Percentiles rank a stretch among this genome's conserved stretches.
Conservation (phyloP, 495 filamentous ascomycete genomes). For the Trichoderma reesei region DNA sequence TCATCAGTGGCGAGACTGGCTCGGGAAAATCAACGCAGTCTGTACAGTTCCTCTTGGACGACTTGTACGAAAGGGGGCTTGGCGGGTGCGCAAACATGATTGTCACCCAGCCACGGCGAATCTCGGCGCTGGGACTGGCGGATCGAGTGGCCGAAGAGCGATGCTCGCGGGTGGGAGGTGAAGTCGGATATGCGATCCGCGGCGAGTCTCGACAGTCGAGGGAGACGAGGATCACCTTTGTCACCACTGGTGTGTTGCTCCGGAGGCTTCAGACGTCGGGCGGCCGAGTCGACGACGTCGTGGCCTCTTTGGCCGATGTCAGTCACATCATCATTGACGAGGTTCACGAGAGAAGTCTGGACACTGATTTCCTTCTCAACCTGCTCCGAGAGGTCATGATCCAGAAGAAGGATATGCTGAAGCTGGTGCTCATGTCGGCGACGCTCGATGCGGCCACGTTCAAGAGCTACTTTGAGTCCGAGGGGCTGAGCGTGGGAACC, state of each 20-base stretch:
- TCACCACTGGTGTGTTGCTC: conserved; percentile 93
- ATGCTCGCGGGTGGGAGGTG: conserved; percentile 68
- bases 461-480: conserved; percentile 67
- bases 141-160: conserved; percentile 92
- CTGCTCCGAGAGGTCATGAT: conserved; percentile 77
- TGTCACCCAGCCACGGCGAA: conserved; percentile 89
- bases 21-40: conserved; percentile 96
- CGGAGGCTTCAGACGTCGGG: conserved; percentile 80
- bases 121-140: conserved; percentile 86
- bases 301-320: conserved; percentile 72
- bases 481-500: conserved; percentile 52
- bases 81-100: conserved; percentile 82
- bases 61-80: conserved; percentile 67
- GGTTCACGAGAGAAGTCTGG: conserved; percentile 90
- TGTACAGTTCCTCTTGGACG: conserved; percentile 91
- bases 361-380: conserved; percentile 89
- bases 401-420: conserved; percentile 61
- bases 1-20: conserved; percentile 94
- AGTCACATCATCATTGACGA: conserved; percentile 96
- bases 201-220: conserved; percentile 64
- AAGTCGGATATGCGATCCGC: conserved; percentile 90
- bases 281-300: conserved; percentile 63
- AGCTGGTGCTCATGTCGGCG: conserved; percentile 95
- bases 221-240: conserved; percentile 83
- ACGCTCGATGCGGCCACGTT: conserved; percentile 89